Conservation (phyloP, 108 stramenopile species). For the Bacterosira constricta region DNA sequence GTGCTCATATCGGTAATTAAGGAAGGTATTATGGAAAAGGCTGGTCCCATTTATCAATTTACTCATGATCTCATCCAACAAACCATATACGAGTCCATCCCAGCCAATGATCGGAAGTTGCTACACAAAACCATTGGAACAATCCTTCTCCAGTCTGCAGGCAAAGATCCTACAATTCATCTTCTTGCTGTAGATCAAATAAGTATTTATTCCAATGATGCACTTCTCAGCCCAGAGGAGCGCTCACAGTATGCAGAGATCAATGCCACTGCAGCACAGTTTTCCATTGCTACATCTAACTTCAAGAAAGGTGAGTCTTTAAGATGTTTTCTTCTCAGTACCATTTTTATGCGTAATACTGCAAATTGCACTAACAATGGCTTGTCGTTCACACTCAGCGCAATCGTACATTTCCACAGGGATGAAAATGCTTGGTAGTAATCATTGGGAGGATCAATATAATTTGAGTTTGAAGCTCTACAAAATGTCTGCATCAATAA, state of each 20-base stretch:
- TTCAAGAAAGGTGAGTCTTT: neutral
- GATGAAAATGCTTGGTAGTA: neutral
- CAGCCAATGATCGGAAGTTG: neutral
- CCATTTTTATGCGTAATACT: too few relatives aligned
- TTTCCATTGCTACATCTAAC: neutral
- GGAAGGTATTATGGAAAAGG: constrained; percentile 11
- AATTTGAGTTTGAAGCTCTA: too few relatives aligned
- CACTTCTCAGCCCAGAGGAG: neutral
- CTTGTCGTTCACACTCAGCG: too few relatives aligned
- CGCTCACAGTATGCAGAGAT: neutral
- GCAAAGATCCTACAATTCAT: neutral
- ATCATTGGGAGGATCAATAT: too few relatives aligned
- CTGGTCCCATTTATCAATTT: neutral
- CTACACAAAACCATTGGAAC: neutral
- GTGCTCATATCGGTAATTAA: neutral
- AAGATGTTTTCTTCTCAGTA: too few relatives aligned
- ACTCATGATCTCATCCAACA: neutral
- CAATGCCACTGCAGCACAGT: neutral
- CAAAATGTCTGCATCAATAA: too few relatives aligned
- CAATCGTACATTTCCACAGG: neutral
- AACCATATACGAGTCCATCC: neutral
- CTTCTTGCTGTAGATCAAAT: neutral
- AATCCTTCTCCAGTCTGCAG: neutral
- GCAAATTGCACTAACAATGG: too few relatives aligned
- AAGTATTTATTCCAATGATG: neutral